phyloP scores from a whole-genome alignment of 371 early-diverging fungal genomes.

The Mortierella sp. region DNA sequence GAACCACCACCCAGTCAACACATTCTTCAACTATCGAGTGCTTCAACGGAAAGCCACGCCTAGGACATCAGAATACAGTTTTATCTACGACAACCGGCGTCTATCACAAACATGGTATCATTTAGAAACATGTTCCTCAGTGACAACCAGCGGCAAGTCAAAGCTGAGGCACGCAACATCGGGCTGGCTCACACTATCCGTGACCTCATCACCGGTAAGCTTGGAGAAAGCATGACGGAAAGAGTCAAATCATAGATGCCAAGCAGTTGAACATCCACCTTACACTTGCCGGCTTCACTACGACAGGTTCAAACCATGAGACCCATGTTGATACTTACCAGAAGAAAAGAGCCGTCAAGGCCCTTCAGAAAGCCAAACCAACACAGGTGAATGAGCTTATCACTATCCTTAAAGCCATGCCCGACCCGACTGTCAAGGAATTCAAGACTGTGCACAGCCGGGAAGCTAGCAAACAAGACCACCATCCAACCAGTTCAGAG shows the following conservation, averaged over 20 bases:
- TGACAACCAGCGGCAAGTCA: conserved; percentile 40
- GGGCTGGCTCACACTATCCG: conserved; percentile 51
- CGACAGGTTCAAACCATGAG: conserved; percentile 38
- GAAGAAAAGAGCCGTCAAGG: conserved; percentile 52
- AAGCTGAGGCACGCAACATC: conserved; percentile 43
- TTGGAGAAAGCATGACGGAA: neutral
- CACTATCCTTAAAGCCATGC: conserved; percentile 54
- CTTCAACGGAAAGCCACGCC: neutral
- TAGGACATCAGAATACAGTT: no score
- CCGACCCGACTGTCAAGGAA: conserved; percentile 46
- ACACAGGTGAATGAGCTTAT: conserved; percentile 48
- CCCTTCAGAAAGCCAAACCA: conserved; percentile 43
- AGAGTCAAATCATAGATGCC: neutral
- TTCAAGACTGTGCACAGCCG: conserved; percentile 39
- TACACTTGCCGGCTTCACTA: neutral
- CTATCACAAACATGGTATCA: conserved; percentile 9
- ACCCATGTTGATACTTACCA: conserved; percentile 37
- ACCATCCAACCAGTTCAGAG: neutral
- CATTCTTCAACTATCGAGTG: neutral
- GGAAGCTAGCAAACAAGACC: conserved; percentile 21
- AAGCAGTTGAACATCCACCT: no score
- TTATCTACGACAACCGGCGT: no score
- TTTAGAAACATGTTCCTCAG: conserved; percentile 33
- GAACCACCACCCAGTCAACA: neutral
- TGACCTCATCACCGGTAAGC: conserved; percentile 49